phyloP scores from a whole-genome alignment of 441 rosid species.

The Jatropha podagrica region DNA sequence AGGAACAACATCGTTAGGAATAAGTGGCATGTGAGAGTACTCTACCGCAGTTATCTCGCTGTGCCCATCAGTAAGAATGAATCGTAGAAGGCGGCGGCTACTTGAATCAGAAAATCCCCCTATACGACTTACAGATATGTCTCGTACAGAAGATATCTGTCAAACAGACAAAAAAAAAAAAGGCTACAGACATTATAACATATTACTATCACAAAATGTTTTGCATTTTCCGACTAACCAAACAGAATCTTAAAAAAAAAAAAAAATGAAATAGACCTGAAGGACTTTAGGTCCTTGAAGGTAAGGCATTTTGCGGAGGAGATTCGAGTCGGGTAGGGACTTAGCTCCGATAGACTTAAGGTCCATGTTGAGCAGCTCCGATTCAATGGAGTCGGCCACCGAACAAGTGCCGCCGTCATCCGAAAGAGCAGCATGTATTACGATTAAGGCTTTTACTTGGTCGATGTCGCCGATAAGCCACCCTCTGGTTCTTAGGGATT shows the following conservation, averaged over 20 bases:
- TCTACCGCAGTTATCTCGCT: slow-evolving; percentile 70
- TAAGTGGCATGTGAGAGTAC: slow-evolving; percentile 54
- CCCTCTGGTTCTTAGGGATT: slow-evolving; percentile 61
- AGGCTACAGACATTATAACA: background rate
- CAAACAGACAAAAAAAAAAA: background rate
- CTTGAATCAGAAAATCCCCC: slow-evolving; percentile 50
- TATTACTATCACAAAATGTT: background rate
- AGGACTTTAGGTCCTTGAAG: slow-evolving; percentile 78
- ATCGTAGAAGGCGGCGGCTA: slow-evolving; percentile 50
- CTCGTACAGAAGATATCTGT: slow-evolving; percentile 69
- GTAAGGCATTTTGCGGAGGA: slow-evolving; percentile 48
- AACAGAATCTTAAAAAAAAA: background rate
- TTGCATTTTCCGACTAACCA: background rate
- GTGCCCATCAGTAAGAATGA: slow-evolving; percentile 69
- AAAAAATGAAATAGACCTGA: slow-evolving; percentile 42
- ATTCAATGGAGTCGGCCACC: slow-evolving; percentile 56
- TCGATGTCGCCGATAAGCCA: slow-evolving; percentile 59
- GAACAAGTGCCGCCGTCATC: slow-evolving; percentile 38
- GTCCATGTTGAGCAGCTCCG: slow-evolving; percentile 79
- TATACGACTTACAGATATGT: slow-evolving; percentile 65
- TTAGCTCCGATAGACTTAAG: slow-evolving; percentile 60
- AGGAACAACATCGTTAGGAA: slow-evolving; percentile 62
- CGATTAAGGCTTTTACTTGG: slow-evolving; percentile 42
- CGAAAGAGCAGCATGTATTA: slow-evolving; percentile 42
- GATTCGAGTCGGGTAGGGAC: slow-evolving; percentile 55